A percentile compares a stretch with the other conserved stretches of the same genome.
phyloP scores from a whole-genome alignment of 2,329 filamentous ascomycete species.

The Nigrospora sphaerica region DNA sequence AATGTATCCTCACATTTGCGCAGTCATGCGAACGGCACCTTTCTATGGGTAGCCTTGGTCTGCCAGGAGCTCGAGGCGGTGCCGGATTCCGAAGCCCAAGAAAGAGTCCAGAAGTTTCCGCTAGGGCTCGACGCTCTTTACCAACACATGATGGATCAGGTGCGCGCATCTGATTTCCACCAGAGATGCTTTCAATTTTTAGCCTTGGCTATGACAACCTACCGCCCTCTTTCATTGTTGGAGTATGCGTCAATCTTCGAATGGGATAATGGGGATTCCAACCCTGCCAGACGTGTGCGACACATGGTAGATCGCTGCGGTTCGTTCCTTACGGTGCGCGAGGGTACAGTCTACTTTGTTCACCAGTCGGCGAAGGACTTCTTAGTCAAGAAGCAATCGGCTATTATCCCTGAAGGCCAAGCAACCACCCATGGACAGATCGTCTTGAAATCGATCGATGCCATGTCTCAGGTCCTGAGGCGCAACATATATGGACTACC shows the following conservation, averaged over 20 bases:
- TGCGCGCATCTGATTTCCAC: constrained; percentile 17
- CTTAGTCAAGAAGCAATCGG: constrained; percentile 14
- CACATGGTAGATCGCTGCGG: constrained; percentile 26
- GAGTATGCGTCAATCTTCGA: constrained; percentile 17
- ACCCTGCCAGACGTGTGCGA: no score
- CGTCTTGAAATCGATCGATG: constrained; percentile 25
- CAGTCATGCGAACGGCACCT: no score
- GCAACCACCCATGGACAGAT: constrained; percentile 20
- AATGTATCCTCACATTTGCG: not conserved
- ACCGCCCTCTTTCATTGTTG: no score
- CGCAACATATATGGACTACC: constrained; percentile 27
- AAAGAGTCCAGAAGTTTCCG: constrained; percentile 16
- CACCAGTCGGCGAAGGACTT: constrained; percentile 37
- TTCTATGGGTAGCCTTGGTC: no score
- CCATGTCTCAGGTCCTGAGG: constrained; percentile 18
- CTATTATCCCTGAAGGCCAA: constrained; percentile 16
- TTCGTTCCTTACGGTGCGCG: constrained; percentile 29
- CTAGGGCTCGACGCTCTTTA: constrained; percentile 29
- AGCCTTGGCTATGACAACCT: no score
- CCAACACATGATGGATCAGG: constrained; percentile 25
- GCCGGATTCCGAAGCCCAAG: no score
- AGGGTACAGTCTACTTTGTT: constrained; percentile 24
- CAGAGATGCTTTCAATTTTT: no score
- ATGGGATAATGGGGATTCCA: constrained; percentile 3
- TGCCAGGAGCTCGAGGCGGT: no score